Evolutionary conservation across 2,329 filamentous ascomycete species (phyloP).

Genomic region (Emmonsiellopsis sp.): DNA sequence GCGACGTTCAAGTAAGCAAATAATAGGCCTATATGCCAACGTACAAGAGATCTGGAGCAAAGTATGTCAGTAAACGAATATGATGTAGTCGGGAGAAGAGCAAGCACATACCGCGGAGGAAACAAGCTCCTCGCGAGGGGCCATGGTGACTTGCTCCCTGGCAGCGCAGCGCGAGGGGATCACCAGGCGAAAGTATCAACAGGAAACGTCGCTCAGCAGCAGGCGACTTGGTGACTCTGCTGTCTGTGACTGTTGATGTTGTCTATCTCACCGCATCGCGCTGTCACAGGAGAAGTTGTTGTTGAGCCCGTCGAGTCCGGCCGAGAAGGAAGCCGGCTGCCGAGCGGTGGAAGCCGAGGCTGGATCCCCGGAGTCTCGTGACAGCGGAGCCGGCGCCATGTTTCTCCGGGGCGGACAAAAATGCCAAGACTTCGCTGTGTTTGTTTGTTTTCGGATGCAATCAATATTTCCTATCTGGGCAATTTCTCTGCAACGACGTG

Average conservation of each 20-base stretch:
- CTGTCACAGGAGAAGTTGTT: not conserved
- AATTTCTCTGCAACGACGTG: not conserved
- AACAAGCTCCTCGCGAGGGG: constrained; percentile 80
- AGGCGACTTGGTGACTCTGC: not conserved
- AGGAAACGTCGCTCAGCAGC: not conserved
- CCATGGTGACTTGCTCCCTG: constrained; percentile 49
- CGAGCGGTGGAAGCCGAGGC: constrained; percentile 8
- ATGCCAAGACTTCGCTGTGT: not conserved
- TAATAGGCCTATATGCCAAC: constrained; percentile 14
- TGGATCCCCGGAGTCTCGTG: constrained; percentile 26
- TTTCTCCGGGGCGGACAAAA: constrained; percentile 13
- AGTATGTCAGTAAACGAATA: constrained; percentile 17
- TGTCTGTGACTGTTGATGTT: not conserved
- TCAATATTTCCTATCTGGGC: not conserved
- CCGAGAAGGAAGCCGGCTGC: not conserved
- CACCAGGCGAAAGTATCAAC: not conserved
- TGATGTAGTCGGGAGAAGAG: constrained; percentile 16
- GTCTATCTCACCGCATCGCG: not conserved
- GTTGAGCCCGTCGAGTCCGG: constrained; percentile 1
- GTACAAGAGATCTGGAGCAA: constrained; percentile 41
- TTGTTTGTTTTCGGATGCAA: not conserved
- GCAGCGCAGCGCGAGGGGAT: not conserved
- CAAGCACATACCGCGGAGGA: constrained; percentile 59
- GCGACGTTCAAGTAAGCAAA: not conserved
- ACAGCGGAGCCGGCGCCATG: constrained; percentile 11